Evolutionary conservation across 805 yeast species (phyloP).

Genomic region (Yamadazyma endophytica): DNA sequence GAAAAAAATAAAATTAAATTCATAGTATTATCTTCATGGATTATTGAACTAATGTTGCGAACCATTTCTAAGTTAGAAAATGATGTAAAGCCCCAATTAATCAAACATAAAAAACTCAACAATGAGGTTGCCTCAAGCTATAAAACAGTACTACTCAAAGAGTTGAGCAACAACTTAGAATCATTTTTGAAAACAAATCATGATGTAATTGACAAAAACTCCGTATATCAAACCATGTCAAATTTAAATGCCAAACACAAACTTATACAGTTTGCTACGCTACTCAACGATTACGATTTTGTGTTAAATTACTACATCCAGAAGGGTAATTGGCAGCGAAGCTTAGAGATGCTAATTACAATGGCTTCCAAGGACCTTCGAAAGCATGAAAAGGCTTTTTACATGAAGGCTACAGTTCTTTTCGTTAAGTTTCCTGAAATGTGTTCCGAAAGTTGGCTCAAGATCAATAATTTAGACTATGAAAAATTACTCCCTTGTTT

Average conservation of each 20-base stretch:
- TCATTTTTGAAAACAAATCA: conserved; percentile 50
- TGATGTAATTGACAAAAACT: conserved; percentile 53
- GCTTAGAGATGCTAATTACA: conserved; percentile 54
- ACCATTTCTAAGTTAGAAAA: conserved; percentile 41
- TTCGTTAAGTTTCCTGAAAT: conserved; percentile 62
- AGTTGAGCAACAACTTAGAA: conserved; percentile 22
- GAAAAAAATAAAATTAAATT: conserved; percentile 29
- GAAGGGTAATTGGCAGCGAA: conserved; percentile 67
- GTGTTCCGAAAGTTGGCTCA: conserved; percentile 79
- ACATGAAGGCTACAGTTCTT: conserved; percentile 65
- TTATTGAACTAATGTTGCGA: conserved; percentile 54
- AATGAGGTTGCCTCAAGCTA: background rate
- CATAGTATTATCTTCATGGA: conserved; percentile 59
- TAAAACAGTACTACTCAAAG: conserved; percentile 4
- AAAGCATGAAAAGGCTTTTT: conserved; percentile 36
- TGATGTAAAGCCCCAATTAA: conserved; percentile 7
- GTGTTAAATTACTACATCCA: conserved; percentile 68
- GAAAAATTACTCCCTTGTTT: conserved; percentile 71
- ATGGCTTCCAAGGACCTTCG: conserved; percentile 29
- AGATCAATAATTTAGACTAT: conserved; percentile 50
- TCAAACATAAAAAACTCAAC: background rate
- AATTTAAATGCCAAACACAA: conserved; percentile 64
- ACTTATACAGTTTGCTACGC: conserved; percentile 62
- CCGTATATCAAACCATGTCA: conserved; percentile 67
- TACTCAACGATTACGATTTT: conserved; percentile 63